Percentiles rank a stretch among this genome's conserved stretches.
These are phyloP conservation scores for Sedum album DNA, from an alignment of 164 flowering plant species.

Conservation along the genomic window DNA sequence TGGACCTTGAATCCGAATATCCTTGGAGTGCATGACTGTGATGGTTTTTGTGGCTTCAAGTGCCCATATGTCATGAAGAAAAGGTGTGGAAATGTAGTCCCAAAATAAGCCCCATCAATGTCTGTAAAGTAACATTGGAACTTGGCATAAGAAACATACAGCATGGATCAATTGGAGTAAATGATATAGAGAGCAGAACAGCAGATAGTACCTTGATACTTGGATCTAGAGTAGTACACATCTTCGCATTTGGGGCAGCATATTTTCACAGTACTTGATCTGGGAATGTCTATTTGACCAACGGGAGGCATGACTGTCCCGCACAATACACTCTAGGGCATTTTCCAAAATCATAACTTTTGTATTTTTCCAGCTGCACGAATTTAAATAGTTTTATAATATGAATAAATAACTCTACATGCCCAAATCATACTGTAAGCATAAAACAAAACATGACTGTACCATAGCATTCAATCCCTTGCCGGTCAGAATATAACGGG, in stretches of 20 bases:
- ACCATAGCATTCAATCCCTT: slow-evolving; percentile 90
- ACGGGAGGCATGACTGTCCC: slow-evolving; percentile 92
- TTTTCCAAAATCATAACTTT: slow-evolving; percentile 76
- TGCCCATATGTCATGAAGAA: too few relatives aligned
- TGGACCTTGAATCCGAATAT: slow-evolving; percentile 1
- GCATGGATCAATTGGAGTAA: neutral
- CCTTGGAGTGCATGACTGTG: slow-evolving; percentile 1
- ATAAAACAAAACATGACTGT: slow-evolving; percentile 14
- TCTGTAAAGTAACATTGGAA: neutral
- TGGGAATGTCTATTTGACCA: slow-evolving; percentile 80
- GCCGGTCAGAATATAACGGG: slow-evolving; percentile 65
- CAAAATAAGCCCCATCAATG: too few relatives aligned
- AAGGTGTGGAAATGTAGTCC: too few relatives aligned
- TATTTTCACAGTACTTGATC: too few relatives aligned
- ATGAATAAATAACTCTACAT: slow-evolving; percentile 2
- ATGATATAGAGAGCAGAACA: too few relatives aligned
- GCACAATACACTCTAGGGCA: too few relatives aligned
- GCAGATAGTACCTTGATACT: slow-evolving; percentile 83
- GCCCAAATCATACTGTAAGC: neutral
- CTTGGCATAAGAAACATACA: neutral
- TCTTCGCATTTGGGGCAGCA: too few relatives aligned
- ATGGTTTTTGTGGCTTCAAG: too few relatives aligned
- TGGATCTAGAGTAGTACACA: too few relatives aligned
- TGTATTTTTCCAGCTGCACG: slow-evolving; percentile 78
- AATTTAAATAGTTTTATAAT: slow-evolving; percentile 2